Conservation (phyloP, 345 rosid species). For the Populus euphratica region DNA sequence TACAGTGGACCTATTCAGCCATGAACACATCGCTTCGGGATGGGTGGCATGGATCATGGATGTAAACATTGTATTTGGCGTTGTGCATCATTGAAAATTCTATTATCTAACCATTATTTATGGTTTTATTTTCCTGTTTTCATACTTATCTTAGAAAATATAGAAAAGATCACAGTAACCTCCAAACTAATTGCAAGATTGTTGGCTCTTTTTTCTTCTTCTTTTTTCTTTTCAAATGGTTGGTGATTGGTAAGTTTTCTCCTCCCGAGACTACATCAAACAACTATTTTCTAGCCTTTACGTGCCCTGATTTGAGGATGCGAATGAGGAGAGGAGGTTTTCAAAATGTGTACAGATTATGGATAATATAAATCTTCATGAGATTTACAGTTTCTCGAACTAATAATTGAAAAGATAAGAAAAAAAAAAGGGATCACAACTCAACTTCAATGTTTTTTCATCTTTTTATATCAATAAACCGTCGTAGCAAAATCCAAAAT, state of each 20-base stretch:
- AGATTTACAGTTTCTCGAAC: background rate
- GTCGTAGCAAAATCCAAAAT: background rate
- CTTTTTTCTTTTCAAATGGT: background rate
- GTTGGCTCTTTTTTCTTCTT: conserved; percentile 18
- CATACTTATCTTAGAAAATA: conserved; percentile 39
- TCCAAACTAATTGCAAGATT: conserved; percentile 37
- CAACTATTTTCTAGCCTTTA: conserved; percentile 2
- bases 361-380: background rate
- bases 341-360: background rate
- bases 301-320: conserved; percentile 19
- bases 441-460: background rate
- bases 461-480: too few relatives aligned
- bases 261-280: conserved; percentile 28
- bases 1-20: too few relatives aligned
- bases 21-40: background rate
- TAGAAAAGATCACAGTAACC: conserved; percentile 22
- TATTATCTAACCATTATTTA: background rate
- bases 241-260: conserved; percentile 21
- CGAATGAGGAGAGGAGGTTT: background rate
- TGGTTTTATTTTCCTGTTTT: background rate
- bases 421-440: background rate
- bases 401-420: background rate
- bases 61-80: background rate
- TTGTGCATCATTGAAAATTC: background rate
- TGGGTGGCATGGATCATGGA: background rate